Conservation (phyloP, 1,139 yeast genomes). For the Komagataea norvegica region DNA sequence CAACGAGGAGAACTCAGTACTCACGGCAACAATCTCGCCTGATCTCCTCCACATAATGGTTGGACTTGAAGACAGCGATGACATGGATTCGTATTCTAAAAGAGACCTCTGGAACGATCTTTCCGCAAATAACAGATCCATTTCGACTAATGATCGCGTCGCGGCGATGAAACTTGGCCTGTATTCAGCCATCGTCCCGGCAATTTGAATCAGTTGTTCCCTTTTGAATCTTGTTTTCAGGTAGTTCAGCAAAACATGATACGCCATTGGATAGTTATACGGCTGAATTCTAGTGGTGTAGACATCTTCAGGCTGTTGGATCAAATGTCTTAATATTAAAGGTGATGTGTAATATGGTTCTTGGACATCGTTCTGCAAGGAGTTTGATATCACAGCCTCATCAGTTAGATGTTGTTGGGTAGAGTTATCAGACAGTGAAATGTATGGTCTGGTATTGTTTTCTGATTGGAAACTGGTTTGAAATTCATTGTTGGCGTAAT, state of each 20-base stretch:
- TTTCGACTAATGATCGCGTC: slow-evolving; percentile 60
- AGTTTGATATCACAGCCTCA: slow-evolving; percentile 14
- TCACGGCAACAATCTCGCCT: slow-evolving; percentile 68
- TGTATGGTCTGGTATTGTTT: slow-evolving; percentile 26
- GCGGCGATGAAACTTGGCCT: slow-evolving; percentile 73
- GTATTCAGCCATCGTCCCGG: slow-evolving; percentile 64
- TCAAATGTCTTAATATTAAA: slow-evolving; percentile 51
- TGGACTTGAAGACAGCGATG: slow-evolving; percentile 52
- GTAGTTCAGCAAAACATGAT: slow-evolving; percentile 55
- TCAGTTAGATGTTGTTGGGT: slow-evolving; percentile 11
- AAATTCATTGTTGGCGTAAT: slow-evolving; percentile 21
- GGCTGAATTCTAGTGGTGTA: slow-evolving; percentile 48
- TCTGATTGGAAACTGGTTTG: slow-evolving; percentile 25
- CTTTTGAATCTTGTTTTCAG: slow-evolving; percentile 50
- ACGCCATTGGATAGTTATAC: slow-evolving; percentile 64
- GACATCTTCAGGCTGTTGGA: slow-evolving; percentile 62
- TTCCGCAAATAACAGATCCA: slow-evolving; percentile 62
- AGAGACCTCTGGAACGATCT: slow-evolving; percentile 65
- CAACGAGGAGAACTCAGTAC: slow-evolving; percentile 60
- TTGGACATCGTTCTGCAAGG: slow-evolving; percentile 21
- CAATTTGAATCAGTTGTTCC: slow-evolving; percentile 48
- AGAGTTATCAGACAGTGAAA: slow-evolving; percentile 28
- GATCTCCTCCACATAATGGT: slow-evolving; percentile 76
- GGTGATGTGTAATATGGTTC: slow-evolving; percentile 47
- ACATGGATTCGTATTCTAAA: slow-evolving; percentile 54